Evolutionary conservation across 805 yeast species (phyloP), one percentile per base, ranked within the genome.

Genomic region (Yarrowia sp.): DNA sequence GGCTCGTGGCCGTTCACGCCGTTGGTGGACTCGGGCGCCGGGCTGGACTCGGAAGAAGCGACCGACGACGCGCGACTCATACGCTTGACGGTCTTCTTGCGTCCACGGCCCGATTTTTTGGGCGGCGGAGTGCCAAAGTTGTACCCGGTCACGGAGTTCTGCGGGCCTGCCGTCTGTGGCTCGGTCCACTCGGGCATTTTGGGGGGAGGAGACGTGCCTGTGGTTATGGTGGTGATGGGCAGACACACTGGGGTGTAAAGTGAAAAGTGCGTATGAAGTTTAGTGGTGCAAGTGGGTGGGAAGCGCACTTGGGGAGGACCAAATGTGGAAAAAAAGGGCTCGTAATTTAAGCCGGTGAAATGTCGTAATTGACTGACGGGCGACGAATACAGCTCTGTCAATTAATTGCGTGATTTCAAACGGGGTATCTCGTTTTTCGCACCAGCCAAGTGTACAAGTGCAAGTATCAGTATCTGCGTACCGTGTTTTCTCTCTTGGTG

Each of bases 81-180:
- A 8, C 64, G 64, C 39, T 58, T 42, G 50, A 58, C 40, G 33
- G 39, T 43, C 20, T 58, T 58, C 64, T 58, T 58, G 39, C 64
- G 64, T 4, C 64, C 64, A 9, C 64, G 39, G 19, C 50, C 50
- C 9, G 50, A 42, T 30, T 58, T 58, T 58, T 58, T 58, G n/a
- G 86, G 84, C 9, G 97, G 97, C 7, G 82, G 81, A n/a, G 85
- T 81, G 70, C 86, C 91, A 66, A 92, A 77, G 3, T 95, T 89
- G 47, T 86, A 80, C 1, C 97, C 97, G 0, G 94, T 88, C 44
- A 86, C 85, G 12, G 84, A 82, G 49, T 90, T 86, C 12, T 79
- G 75, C 0, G 89, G 86, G 43, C 81, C 83, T 0, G 85, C 83
- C 40, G 82, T 75, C 17, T 80, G 81, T 2, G 93, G 92, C 72